Percentiles rank a stretch among this genome's conserved stretches.
Conservation (phyloP, 2,329 filamentous ascomycete species). For the Fusarium pseudograminearum region DNA sequence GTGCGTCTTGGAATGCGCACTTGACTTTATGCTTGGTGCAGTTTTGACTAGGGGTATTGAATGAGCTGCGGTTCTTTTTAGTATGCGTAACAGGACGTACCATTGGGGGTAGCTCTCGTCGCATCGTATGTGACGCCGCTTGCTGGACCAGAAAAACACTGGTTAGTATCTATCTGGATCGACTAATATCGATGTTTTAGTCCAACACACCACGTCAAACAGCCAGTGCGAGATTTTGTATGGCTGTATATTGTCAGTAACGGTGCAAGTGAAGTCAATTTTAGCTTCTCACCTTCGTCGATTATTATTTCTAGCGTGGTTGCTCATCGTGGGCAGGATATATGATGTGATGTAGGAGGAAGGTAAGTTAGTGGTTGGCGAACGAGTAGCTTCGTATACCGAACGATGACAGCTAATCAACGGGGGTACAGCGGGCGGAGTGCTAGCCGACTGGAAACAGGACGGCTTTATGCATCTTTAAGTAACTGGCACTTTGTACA, state of each 20-base stretch:
- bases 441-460: conserved; percentile 13
- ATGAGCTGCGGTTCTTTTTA: neutral
- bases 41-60: conserved; percentile 11
- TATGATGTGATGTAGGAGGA: conserved; percentile 4
- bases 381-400: conserved; percentile 2
- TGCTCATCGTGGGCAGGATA: neutral
- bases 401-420: neutral
- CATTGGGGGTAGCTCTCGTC: conserved; percentile 33
- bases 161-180: conserved; percentile 6
- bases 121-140: conserved; percentile 31
- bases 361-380: neutral
- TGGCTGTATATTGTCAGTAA: conserved; percentile 17
- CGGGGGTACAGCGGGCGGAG: conserved; percentile 4
- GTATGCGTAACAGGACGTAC: neutral
- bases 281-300: conserved; percentile 20
- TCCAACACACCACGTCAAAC: conserved; percentile 33
- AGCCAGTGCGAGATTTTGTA: conserved; percentile 33
- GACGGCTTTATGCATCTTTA: conserved; percentile 20
- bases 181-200: conserved; percentile 1
- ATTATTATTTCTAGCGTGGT: conserved; percentile 16
- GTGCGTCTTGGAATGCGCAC: conserved; percentile 27
- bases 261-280: neutral
- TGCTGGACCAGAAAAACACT: conserved; percentile 18
- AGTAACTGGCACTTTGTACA: conserved; percentile 9
- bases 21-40: conserved; percentile 37